These are phyloP conservation scores for Blastocystis sp. DNA, from an alignment of 352 stramenopile genomes.

Conservation along the genomic window DNA sequence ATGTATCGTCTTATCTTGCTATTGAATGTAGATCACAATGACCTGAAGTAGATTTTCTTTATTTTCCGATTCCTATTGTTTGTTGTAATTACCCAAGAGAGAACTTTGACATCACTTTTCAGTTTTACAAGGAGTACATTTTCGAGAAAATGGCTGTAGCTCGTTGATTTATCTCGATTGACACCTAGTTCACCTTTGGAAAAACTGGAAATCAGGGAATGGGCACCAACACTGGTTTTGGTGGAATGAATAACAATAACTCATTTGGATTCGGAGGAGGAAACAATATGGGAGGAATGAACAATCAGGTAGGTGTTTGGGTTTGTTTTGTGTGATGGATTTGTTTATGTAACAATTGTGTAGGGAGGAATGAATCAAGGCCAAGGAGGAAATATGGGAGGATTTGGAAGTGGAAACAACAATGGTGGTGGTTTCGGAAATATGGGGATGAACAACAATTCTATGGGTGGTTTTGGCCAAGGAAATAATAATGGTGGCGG, in stretches of 20 bases:
- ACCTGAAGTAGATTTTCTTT: not conserved
- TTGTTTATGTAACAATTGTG: not conserved
- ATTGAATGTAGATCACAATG: not conserved
- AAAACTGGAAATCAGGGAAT: not conserved
- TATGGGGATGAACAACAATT: conserved; percentile 37
- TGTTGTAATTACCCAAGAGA: not conserved
- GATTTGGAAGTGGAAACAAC: conserved; percentile 38
- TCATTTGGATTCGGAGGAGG: not conserved
- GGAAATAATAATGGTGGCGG: not conserved
- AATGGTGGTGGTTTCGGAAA: conserved; percentile 16
- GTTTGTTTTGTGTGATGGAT: not conserved
- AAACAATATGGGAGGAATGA: not conserved
- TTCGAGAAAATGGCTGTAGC: not conserved
- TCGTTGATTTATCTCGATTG: not conserved
- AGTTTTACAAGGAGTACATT: not conserved
- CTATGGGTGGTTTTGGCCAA: conserved; percentile 13
- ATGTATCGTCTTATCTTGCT: not conserved
- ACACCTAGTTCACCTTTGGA: not conserved
- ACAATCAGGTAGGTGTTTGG: conserved; percentile 3
- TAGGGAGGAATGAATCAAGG: not conserved
- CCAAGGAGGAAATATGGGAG: conserved; percentile 5
- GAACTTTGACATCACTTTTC: not conserved
- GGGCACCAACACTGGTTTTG: conserved; percentile 15
- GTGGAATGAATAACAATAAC: not conserved
- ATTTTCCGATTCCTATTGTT: not conserved